A percentile compares a stretch with the other conserved stretches of the same genome.
Evolutionary conservation across 2,329 filamentous ascomycete species (phyloP).

Genomic region (Aschersonia sp.): DNA sequence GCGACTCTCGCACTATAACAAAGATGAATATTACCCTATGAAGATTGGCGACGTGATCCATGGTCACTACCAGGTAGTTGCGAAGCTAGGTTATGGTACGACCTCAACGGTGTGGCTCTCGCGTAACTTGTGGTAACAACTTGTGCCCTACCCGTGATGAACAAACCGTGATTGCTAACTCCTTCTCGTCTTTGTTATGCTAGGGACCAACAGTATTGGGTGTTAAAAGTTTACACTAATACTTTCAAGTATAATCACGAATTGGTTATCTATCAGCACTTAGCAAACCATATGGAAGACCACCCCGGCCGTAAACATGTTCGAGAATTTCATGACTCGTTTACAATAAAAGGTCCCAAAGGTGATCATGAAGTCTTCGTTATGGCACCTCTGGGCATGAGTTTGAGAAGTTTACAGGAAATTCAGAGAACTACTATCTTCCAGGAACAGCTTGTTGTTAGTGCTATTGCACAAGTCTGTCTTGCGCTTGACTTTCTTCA

Average conservation of each 20-base stretch:
- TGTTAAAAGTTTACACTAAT: slow-evolving; percentile 19
- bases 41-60: slow-evolving; percentile 17
- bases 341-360: slow-evolving; percentile 14
- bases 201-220: slow-evolving; percentile 12
- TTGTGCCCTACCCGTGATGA: too few species aligned
- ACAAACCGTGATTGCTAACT: background rate
- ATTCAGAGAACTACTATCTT: slow-evolving; percentile 12
- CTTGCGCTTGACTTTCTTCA: slow-evolving; percentile 12
- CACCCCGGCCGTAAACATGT: slow-evolving; percentile 16
- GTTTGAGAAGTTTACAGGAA: slow-evolving; percentile 18
- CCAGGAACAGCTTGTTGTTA: slow-evolving; percentile 10
- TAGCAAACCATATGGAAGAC: slow-evolving; percentile 9
- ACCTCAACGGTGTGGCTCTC: slow-evolving; percentile 27
- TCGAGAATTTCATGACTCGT: slow-evolving; percentile 19
- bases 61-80: slow-evolving; percentile 11
- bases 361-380: slow-evolving; percentile 19
- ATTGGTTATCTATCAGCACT: slow-evolving; percentile 13
- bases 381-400: slow-evolving; percentile 22
- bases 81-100: slow-evolving; percentile 26
- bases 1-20: slow-evolving; percentile 9
- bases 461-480: slow-evolving; percentile 10
- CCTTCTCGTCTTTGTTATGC: background rate
- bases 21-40: slow-evolving; percentile 20
- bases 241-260: slow-evolving; percentile 14
- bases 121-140: slow-evolving; percentile 15